Base-by-base conservation (phyloP, 2,329 filamentous ascomycete species). In the Monosporascus ibericus region DNA sequence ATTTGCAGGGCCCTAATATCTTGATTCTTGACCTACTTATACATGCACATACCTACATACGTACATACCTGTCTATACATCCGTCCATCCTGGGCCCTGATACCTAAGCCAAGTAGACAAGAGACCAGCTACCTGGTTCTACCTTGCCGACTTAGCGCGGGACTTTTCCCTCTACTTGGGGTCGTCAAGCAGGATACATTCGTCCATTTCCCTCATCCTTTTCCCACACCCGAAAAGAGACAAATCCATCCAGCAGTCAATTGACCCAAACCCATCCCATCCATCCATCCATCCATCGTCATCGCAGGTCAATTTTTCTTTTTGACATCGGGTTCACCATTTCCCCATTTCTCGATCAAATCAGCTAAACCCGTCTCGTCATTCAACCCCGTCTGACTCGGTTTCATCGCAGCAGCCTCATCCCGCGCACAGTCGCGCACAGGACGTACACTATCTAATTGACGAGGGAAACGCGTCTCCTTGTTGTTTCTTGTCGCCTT, bases 231-330 rank as follows among this genome's bases (percentile, higher is more conserved):
- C 9, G 15, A 46, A 25, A 46, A 46, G 24, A 46, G 42, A 27
- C 42, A 27, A 46, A 48, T 25, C 48, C 30, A 36, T 47, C 44
- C 38, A 47, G 42, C 30, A 18, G n/a, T 44, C n/a, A 20, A 49
- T 49, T 15, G 27, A 50, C 36, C 27, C 25, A 46, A 46, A 44
- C 27, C 36, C 39, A 49, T 49, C 27, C 36, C 39, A 49, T 49
- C 48, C 38, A 49, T 49, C 24, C 20, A 25, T 44, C 40, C 40
- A 44, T 44, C 42, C 22, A 27, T 46, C 30, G 30, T 34, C 30
- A 34, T 34, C 30, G 30, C 30, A 34, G 30, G 30, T 34, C 30
- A 34, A 34, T 34, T 34, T 30, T 30, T 34, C 30, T 2, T 34
- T 30, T 34, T 34, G 9, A 34, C 30, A 34, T 34, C 30, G 30